Percentiles rank a stretch among this genome's conserved stretches.
These are phyloP conservation scores for Leishmania mexicana DNA, from an alignment of 208 protist species.

Conservation along the genomic window DNA sequence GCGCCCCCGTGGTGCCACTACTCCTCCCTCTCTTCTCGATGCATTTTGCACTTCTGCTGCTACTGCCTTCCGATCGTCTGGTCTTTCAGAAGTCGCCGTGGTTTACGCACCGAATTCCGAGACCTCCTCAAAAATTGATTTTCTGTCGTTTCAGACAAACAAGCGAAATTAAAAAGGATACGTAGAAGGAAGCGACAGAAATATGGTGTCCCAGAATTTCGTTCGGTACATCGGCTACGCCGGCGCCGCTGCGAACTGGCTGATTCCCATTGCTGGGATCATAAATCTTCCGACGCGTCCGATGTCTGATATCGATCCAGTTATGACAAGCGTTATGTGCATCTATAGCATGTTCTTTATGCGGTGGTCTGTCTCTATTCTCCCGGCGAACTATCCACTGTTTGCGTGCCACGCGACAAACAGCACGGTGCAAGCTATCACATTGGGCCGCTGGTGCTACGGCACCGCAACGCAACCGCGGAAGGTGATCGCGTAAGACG, in stretches of 20 bases:
- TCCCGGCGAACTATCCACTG: conserved; percentile 87
- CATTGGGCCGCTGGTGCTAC: conserved; percentile 48
- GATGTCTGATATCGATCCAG: conserved; percentile 78
- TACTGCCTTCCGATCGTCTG: background rate
- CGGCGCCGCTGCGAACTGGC: conserved; percentile 88
- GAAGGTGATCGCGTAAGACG: conserved; percentile 30
- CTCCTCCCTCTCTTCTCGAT: background rate
- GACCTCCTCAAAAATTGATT: background rate
- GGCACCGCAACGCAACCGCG: conserved; percentile 18
- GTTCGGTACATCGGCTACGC: conserved; percentile 82
- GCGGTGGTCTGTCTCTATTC: conserved; percentile 85
- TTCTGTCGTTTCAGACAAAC: background rate
- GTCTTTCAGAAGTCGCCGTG: background rate
- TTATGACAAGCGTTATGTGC: conserved; percentile 80
- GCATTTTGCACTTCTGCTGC: background rate
- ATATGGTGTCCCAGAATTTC: conserved; percentile 71
- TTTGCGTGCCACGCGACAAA: conserved; percentile 88
- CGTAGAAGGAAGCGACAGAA: background rate
- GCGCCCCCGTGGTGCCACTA: background rate
- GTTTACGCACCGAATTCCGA: background rate
- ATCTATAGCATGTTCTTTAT: conserved; percentile 85
- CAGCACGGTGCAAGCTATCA: conserved; percentile 69
- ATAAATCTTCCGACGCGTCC: conserved; percentile 82
- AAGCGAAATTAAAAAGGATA: background rate
- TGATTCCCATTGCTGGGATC: conserved; percentile 89